Percentiles rank a stretch among this genome's conserved stretches.
Evolutionary conservation across 805 yeast genomes (phyloP).

Genomic region (Cyberlindnera mississippiensis): DNA sequence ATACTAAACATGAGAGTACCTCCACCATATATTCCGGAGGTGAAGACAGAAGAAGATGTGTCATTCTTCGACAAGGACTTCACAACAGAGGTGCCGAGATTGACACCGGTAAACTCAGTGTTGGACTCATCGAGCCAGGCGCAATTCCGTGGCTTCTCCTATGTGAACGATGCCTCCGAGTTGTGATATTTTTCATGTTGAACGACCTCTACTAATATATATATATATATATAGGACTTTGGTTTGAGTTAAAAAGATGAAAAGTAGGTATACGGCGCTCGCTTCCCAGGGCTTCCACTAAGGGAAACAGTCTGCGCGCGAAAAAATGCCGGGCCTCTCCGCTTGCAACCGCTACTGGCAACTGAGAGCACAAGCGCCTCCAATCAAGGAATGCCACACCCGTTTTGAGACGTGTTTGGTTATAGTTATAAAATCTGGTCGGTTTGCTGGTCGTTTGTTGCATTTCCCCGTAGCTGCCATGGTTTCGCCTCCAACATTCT

Average conservation of each 20-base stretch:
- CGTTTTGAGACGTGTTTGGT: no score
- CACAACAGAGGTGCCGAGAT: constrained; percentile 88
- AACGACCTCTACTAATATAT: no score
- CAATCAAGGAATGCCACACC: no score
- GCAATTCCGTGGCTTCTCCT: constrained; percentile 95
- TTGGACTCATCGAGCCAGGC: constrained; percentile 88
- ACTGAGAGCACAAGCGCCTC: neutral
- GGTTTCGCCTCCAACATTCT: no score
- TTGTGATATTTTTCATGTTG: constrained; percentile 24
- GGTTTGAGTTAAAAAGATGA: no score
- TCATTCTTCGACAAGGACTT: constrained; percentile 93
- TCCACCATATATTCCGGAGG: constrained; percentile 89
- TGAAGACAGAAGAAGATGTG: constrained; percentile 84
- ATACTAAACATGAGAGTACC: constrained; percentile 64
- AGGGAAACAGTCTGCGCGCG: constrained; percentile 17
- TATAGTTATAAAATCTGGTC: no score
- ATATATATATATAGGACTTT: no score
- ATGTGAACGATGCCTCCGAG: constrained; percentile 58
- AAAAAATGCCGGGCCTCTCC: constrained; percentile 5
- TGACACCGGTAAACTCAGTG: constrained; percentile 90
- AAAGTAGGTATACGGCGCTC: no score
- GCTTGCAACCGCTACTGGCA: constrained; percentile 4
- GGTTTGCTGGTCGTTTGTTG: no score
- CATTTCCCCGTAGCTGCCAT: no score
- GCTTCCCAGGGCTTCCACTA: constrained; percentile 5